Evolutionary conservation across 371 early-diverging fungal genomes (phyloP).

Genomic region (Rhizomucor pusillus): DNA sequence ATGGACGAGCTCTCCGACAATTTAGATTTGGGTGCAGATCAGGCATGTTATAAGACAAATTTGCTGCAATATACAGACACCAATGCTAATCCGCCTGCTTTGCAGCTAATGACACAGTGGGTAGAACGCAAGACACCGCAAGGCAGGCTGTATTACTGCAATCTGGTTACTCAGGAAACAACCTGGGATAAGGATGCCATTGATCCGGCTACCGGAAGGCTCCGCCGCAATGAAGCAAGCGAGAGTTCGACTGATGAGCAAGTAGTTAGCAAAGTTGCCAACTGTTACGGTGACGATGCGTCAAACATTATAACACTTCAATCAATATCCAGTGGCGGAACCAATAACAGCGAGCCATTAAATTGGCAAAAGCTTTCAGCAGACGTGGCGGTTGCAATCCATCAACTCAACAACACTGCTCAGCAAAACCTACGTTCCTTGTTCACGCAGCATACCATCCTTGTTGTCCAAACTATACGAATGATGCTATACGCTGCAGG

Average conservation of each 20-base stretch:
- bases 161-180: constrained; percentile 72
- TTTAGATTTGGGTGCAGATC: constrained; percentile 4
- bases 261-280: not conserved
- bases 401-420: constrained; percentile 63
- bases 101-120: constrained; percentile 53
- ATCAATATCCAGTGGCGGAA: constrained; percentile 4
- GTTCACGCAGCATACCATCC: constrained; percentile 17
- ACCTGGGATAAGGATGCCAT: constrained; percentile 50
- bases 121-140: constrained; percentile 50
- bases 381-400: constrained; percentile 59
- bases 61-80: too few species aligned
- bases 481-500: constrained; percentile 82
- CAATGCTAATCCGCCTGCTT: too few species aligned
- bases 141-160: constrained; percentile 70
- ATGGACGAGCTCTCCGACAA: not conserved
- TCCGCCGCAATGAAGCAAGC: not conserved
- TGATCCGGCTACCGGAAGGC: constrained; percentile 13
- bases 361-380: constrained; percentile 62
- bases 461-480: constrained; percentile 80
- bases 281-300: constrained; percentile 1
- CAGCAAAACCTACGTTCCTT: constrained; percentile 37
- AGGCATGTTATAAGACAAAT: constrained; percentile 2
- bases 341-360: constrained; percentile 11
- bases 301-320: constrained; percentile 2
- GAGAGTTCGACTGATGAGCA: not conserved